Evolutionary conservation across 495 filamentous ascomycete genomes (phyloP).

Genomic region (Niebla homalea): DNA sequence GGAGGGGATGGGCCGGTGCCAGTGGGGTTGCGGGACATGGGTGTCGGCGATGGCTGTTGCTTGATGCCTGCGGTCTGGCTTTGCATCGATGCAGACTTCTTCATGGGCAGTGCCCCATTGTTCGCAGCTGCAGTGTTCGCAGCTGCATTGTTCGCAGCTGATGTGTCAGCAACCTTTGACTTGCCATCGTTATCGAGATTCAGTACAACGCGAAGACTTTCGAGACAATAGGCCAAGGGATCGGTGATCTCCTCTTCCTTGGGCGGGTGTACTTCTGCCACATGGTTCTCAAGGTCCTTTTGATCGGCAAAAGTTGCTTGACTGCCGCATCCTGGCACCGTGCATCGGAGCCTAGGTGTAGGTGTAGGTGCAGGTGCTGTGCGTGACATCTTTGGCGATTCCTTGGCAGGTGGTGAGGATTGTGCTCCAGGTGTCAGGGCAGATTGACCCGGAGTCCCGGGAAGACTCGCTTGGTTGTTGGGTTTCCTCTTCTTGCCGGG

Average conservation of each 20-base stretch:
- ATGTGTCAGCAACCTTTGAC: slow-evolving; percentile 5
- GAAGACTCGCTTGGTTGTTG: slow-evolving; percentile 27
- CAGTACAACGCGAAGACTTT: slow-evolving; percentile 29
- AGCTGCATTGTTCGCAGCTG: not conserved
- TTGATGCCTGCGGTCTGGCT: slow-evolving; percentile 23
- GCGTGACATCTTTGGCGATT: slow-evolving; percentile 24
- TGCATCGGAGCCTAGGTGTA: slow-evolving; percentile 28
- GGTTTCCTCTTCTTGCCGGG: slow-evolving; percentile 46
- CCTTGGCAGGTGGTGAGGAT: slow-evolving; percentile 25
- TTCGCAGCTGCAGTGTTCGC: slow-evolving; percentile 14
- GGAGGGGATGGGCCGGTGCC: slow-evolving; percentile 34
- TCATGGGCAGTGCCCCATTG: slow-evolving; percentile 18
- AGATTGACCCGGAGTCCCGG: slow-evolving; percentile 22
- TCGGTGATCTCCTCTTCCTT: slow-evolving; percentile 32
- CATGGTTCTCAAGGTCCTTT: slow-evolving; percentile 34
- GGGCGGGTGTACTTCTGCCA: slow-evolving; percentile 32
- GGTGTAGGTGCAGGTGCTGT: slow-evolving; percentile 22
- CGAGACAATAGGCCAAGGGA: slow-evolving; percentile 33
- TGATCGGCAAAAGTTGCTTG: slow-evolving; percentile 33
- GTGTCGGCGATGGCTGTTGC: slow-evolving; percentile 24
- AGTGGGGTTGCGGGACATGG: slow-evolving; percentile 22
- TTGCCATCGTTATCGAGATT: slow-evolving; percentile 26
- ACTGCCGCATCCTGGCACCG: slow-evolving; percentile 30
- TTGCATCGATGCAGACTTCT: slow-evolving; percentile 19
- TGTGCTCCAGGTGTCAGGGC: slow-evolving; percentile 18